Percentiles rank a stretch among this genome's conserved stretches.
phyloP scores from a whole-genome alignment of 169 alveolate genomes.

The Perkinsus olseni region DNA sequence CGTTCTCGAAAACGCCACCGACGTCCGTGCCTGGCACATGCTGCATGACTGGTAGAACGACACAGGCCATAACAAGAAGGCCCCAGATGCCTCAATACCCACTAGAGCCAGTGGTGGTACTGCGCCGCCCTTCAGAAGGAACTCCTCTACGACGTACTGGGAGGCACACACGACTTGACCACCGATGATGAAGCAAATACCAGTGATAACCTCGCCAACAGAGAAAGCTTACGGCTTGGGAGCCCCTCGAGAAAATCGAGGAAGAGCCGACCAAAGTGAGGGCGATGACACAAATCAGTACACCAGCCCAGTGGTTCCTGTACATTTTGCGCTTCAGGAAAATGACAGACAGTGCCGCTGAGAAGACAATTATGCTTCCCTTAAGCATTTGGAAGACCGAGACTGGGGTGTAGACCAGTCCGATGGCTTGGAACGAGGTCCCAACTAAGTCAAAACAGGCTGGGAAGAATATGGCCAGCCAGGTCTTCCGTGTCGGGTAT shows the following conservation, averaged over 20 bases:
- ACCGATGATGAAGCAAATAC: not conserved
- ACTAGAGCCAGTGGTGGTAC: slow-evolving; percentile 7
- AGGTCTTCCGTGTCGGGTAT: not conserved
- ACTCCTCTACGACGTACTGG: slow-evolving; percentile 12
- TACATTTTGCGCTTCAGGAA: not conserved
- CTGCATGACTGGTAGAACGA: not conserved
- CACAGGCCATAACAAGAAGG: not conserved
- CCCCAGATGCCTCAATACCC: slow-evolving; percentile 16
- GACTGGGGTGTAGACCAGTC: not conserved
- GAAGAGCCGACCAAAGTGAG: not conserved
- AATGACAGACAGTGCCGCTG: not conserved
- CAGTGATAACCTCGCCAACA: not conserved
- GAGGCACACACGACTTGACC: slow-evolving; percentile 5
- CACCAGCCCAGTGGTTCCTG: not conserved
- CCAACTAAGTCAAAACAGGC: not conserved
- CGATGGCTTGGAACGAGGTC: not conserved
- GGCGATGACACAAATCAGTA: not conserved
- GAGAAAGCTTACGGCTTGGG: not conserved
- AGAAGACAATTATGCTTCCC: slow-evolving; percentile 1
- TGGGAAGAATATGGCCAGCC: not conserved
- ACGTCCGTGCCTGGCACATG: not conserved
- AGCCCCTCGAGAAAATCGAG: not conserved
- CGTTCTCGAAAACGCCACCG: slow-evolving; percentile 5
- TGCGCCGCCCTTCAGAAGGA: not conserved
- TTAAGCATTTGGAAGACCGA: slow-evolving; percentile 13